Conservation (phyloP, 108 stramenopile species). For the Cyclotella cryptica region DNA sequence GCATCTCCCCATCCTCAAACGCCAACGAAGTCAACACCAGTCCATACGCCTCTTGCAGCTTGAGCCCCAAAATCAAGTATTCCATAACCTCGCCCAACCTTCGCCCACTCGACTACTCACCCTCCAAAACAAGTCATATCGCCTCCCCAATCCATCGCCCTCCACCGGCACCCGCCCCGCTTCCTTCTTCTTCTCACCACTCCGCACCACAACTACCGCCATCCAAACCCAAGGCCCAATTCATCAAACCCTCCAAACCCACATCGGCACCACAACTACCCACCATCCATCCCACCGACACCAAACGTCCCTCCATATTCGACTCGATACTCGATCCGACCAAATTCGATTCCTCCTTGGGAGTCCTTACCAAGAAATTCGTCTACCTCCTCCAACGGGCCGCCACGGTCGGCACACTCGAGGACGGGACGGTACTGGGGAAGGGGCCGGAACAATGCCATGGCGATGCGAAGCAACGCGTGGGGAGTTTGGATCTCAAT, state of each 20-base stretch:
- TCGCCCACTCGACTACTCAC: neutral
- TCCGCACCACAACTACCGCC: neutral
- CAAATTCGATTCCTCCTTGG: slow-evolving; percentile 89
- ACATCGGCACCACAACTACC: neutral
- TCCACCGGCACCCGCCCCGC: neutral
- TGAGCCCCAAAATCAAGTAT: neutral
- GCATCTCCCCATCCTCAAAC: neutral
- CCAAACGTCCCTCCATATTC: neutral
- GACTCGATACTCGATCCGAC: slow-evolving; percentile 8
- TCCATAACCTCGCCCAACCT: neutral
- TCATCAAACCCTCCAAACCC: neutral
- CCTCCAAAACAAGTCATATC: neutral
- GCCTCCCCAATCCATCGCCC: neutral
- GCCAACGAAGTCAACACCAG: neutral
- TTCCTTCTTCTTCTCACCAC: neutral
- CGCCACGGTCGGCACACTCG: slow-evolving; percentile 49
- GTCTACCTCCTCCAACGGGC: slow-evolving; percentile 73
- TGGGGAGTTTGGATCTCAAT: slow-evolving; percentile 84
- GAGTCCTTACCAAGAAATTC: slow-evolving; percentile 92
- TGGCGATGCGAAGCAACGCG: slow-evolving; percentile 23
- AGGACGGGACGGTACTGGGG: slow-evolving; percentile 40
- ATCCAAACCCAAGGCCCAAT: slow-evolving; percentile 8
- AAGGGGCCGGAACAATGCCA: slow-evolving; percentile 23
- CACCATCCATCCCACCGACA: neutral
- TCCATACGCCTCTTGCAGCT: neutral